A percentile compares a stretch with the other conserved stretches of the same genome.
Conservation (phyloP, 1,284 basidiomycete genomes). For the Pseudozyma tsukubaensis region DNA sequence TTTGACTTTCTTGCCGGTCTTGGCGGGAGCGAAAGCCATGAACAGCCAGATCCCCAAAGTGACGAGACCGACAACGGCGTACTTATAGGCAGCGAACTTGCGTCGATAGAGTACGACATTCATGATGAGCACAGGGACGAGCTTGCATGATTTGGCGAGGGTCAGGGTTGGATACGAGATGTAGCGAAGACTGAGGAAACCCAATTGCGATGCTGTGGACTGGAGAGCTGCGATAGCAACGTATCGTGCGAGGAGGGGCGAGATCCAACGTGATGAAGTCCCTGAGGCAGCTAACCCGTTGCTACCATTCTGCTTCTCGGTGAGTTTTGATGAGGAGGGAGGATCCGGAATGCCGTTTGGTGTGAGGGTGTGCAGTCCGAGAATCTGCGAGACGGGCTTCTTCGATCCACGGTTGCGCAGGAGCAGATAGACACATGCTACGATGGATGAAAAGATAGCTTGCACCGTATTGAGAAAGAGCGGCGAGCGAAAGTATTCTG, state of each 20-base stretch:
- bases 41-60: conserved; percentile 93
- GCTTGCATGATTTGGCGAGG: conserved; percentile 97
- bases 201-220: conserved; percentile 90
- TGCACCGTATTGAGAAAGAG: conserved; percentile 89
- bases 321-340: too few relatives aligned
- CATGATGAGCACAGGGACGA: conserved; percentile 95
- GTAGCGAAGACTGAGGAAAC: conserved; percentile 91
- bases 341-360: conserved; percentile 20
- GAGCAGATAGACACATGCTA: conserved; percentile 83
- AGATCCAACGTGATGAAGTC: conserved; percentile 68
- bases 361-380: conserved; percentile 60
- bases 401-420: conserved; percentile 71
- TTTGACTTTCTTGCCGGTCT: conserved; percentile 70
- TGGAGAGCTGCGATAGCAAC: conserved; percentile 78
- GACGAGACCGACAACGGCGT: conserved; percentile 73
- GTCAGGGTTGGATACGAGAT: conserved; percentile 99
- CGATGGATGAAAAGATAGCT: conserved; percentile 81
- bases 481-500: conserved; percentile 79
- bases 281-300: neutral
- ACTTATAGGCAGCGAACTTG: conserved; percentile 68
- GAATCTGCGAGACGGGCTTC: conserved; percentile 30
- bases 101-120: conserved; percentile 75
- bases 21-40: conserved; percentile 76
- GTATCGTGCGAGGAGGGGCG: conserved; percentile 72
- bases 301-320: neutral